A percentile compares a stretch with the other conserved stretches of the same genome.
Evolutionary conservation across 163 green algal species (phyloP).

Genomic region (Trebouxia gelatinosa): DNA sequence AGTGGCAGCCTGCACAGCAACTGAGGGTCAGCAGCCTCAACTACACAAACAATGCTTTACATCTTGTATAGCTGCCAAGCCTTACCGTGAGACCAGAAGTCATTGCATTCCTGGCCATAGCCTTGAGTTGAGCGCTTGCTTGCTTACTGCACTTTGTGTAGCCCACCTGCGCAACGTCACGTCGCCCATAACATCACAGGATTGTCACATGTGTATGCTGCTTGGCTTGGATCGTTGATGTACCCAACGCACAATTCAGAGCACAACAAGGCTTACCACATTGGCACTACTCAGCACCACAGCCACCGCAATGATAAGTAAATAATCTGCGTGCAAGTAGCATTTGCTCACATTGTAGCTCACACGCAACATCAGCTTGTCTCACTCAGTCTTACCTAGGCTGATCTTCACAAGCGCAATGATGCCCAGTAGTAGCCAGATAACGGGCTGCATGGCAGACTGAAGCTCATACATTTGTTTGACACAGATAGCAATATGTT

Average conservation of each 20-base stretch:
- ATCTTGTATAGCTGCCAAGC: too few relatives aligned
- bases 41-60: too few relatives aligned
- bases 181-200: too few relatives aligned
- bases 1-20: too few relatives aligned
- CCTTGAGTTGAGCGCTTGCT: conserved; percentile 35
- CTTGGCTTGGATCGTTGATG: conserved; percentile 76
- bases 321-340: conserved; percentile 69
- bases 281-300: conserved; percentile 80
- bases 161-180: too few relatives aligned
- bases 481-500: not conserved
- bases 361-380: too few relatives aligned
- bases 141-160: conserved; percentile 69
- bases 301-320: conserved; percentile 74
- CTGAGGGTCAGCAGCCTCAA: too few relatives aligned
- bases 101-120: conserved; percentile 32
- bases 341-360: too few relatives aligned
- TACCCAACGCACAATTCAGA: too few relatives aligned
- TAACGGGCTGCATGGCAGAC: conserved; percentile 37
- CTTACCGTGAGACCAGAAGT: conserved; percentile 31
- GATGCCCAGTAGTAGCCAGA: conserved; percentile 68
- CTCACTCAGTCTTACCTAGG: conserved; percentile 63
- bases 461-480: not conserved
- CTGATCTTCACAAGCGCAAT: conserved; percentile 71
- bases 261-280: too few relatives aligned
- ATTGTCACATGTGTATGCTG: too few relatives aligned